Conservation (phyloP, 306 rosid species). For the Cucurbita maxima region DNA sequence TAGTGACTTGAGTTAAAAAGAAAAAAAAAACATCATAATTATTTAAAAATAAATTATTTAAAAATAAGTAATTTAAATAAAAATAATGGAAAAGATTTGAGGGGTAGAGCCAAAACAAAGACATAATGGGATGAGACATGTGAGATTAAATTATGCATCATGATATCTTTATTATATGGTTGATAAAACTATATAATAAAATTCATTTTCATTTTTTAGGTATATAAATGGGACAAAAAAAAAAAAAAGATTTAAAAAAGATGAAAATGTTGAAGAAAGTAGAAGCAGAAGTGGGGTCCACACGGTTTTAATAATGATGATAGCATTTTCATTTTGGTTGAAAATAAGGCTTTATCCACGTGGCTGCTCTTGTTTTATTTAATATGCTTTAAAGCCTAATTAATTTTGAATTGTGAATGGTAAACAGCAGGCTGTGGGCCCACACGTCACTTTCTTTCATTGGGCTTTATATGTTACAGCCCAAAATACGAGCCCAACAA, state of each 20-base stretch:
- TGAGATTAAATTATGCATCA: neutral
- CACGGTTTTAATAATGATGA: neutral
- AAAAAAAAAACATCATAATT: neutral
- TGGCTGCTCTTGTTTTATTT: neutral
- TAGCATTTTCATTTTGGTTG: neutral
- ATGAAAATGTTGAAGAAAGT: neutral
- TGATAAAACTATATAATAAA: neutral
- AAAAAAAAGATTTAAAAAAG: too few species aligned
- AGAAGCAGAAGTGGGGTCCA: neutral
- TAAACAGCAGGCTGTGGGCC: neutral
- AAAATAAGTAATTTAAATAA: too few species aligned
- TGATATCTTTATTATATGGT: neutral
- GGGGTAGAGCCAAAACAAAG: neutral
- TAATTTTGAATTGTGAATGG: neutral
- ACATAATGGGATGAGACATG: slow-evolving; percentile 2
- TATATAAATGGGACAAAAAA: neutral
- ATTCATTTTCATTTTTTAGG: neutral
- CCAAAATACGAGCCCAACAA: too few species aligned
- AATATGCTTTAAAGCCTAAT: neutral
- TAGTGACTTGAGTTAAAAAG: neutral
- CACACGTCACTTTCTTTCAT: too few species aligned
- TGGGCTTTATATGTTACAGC: too few species aligned
- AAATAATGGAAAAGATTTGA: neutral
- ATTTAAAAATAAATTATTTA: too few species aligned
- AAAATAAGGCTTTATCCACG: neutral